Evolutionary conservation across 78 protist species (phyloP).

Genomic region (Dictyostelium citrinum): DNA sequence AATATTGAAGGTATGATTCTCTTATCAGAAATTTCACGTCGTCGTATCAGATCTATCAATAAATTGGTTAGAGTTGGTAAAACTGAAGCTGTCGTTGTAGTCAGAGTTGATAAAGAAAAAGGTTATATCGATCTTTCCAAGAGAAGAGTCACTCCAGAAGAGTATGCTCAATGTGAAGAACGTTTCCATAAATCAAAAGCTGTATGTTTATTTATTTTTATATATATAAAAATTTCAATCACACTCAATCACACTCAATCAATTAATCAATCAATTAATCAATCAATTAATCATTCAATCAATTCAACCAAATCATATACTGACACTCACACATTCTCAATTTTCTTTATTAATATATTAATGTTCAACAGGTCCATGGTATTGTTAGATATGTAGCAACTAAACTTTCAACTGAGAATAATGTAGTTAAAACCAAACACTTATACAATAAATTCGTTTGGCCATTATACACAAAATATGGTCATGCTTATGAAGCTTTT

Average conservation of each 20-base stretch:
- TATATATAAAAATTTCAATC: no score
- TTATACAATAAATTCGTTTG: constrained; percentile 88
- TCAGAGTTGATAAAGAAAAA: constrained; percentile 98
- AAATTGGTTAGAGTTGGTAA: constrained; percentile 95
- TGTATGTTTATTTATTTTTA: constrained; percentile 47
- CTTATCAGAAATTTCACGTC: constrained; percentile 94
- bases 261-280: no score
- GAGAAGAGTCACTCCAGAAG: constrained; percentile 94
- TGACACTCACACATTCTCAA: no score
- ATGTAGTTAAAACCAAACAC: constrained; percentile 39
- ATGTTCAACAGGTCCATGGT: constrained; percentile 87
- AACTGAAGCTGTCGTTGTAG: constrained; percentile 94
- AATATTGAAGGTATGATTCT: constrained; percentile 97
- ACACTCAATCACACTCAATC: neutral
- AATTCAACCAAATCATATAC: no score
- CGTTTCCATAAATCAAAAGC: constrained; percentile 91
- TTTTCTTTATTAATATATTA: no score
- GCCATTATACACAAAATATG: constrained; percentile 90
- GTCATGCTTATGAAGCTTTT: constrained; percentile 97
- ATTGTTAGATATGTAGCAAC: constrained; percentile 93
- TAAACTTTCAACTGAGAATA: constrained; percentile 39
- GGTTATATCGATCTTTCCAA: constrained; percentile 98
- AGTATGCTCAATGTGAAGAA: constrained; percentile 88
- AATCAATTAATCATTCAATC: no score
- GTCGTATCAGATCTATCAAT: constrained; percentile 97